These are phyloP conservation scores for Fremontodendron californicum DNA, from an alignment of 345 rosid genomes.

Conservation along the genomic window DNA sequence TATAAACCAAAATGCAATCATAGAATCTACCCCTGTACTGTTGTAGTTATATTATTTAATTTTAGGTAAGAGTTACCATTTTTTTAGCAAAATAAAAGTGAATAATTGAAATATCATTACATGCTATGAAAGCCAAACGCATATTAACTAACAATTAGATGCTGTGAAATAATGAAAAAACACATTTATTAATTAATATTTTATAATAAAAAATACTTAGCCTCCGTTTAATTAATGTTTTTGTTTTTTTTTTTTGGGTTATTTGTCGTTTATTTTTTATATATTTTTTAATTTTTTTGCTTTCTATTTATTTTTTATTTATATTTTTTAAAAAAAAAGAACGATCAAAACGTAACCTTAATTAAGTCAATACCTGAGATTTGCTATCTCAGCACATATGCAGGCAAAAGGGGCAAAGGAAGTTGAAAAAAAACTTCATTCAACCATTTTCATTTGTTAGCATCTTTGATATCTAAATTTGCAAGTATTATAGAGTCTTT, in stretches of 20 bases:
- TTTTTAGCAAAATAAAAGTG: not conserved
- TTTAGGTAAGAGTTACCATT: slow-evolving; percentile 22
- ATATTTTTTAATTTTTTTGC: too few relatives aligned
- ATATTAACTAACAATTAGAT: not conserved
- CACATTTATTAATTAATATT: slow-evolving; percentile 4
- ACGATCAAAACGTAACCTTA: too few relatives aligned
- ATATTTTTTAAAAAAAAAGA: too few relatives aligned
- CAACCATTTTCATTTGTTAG: not conserved
- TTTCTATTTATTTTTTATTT: too few relatives aligned
- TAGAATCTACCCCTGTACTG: not conserved
- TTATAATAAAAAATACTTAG: not conserved
- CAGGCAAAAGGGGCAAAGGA: slow-evolving; percentile 9
- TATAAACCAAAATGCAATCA: slow-evolving; percentile 41
- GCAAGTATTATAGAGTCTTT: not conserved
- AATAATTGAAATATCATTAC: not conserved
- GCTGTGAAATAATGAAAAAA: slow-evolving; percentile 5
- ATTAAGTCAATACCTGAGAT: slow-evolving; percentile 14
- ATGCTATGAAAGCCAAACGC: not conserved
- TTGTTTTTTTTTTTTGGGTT: not conserved
- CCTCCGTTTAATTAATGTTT: not conserved
- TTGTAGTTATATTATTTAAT: slow-evolving; percentile 8
- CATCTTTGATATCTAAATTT: not conserved
- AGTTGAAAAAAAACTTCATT: not conserved
- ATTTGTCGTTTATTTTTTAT: too few relatives aligned
- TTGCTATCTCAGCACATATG: not conserved